Evolutionary conservation across 306 rosid species (phyloP).

Genomic region (Arachis stenosperma): DNA sequence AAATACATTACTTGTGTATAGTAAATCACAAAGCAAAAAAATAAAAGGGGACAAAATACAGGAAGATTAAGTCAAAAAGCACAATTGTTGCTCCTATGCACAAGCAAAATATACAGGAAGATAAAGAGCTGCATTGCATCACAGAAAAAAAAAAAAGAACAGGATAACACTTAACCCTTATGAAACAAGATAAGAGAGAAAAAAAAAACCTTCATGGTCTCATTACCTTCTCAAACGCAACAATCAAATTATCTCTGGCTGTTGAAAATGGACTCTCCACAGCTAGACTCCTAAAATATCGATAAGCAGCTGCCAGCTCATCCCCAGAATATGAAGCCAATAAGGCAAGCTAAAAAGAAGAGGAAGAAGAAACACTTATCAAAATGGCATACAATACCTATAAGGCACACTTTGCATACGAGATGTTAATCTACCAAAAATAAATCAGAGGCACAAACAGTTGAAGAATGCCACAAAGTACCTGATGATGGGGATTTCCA

Average conservation of each 20-base stretch:
- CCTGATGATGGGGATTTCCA: slow-evolving; percentile 99
- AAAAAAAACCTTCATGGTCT: slow-evolving; percentile 1
- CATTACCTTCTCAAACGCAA: slow-evolving; percentile 95
- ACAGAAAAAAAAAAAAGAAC: background rate
- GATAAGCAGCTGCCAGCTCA: slow-evolving; percentile 76
- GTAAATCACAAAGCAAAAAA: background rate
- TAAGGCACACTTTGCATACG: slow-evolving; percentile 13
- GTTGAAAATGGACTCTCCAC: slow-evolving; percentile 92
- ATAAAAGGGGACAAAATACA: slow-evolving; percentile 19
- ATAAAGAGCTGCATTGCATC: slow-evolving; percentile 12
- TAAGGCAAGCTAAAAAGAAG: slow-evolving; percentile 76
- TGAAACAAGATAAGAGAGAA: too few species aligned
- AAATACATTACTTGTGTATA: background rate
- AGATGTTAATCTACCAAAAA: slow-evolving; percentile 9
- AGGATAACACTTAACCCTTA: background rate
- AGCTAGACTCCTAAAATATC: slow-evolving; percentile 93
- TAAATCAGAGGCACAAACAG: background rate
- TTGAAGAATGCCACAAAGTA: slow-evolving; percentile 33
- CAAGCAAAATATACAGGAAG: background rate
- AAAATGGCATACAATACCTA: slow-evolving; percentile 20
- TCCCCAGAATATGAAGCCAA: slow-evolving; percentile 93
- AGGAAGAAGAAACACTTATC: slow-evolving; percentile 15
- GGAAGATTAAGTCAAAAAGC: slow-evolving; percentile 7
- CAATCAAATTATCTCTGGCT: slow-evolving; percentile 90
- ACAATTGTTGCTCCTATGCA: background rate